Conservation (phyloP, 805 yeast species). For the Ogataea glucozyma region DNA sequence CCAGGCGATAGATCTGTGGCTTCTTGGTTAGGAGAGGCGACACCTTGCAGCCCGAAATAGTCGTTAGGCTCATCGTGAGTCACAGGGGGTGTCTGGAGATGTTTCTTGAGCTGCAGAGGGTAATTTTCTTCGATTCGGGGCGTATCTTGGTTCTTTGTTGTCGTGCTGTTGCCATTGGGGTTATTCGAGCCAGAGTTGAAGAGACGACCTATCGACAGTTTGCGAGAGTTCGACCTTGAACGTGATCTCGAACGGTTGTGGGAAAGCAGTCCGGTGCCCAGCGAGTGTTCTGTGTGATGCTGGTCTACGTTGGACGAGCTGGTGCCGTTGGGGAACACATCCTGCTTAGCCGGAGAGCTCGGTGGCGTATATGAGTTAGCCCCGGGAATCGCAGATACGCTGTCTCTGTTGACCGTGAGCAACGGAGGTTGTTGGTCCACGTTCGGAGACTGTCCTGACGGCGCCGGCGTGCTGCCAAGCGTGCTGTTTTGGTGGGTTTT, state of each 20-base stretch:
- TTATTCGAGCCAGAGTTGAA: constrained; percentile 20
- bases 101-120: constrained; percentile 11
- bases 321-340: constrained; percentile 11
- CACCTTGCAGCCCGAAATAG: constrained; percentile 13
- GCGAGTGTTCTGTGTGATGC: background rate
- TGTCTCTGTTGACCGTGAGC: background rate
- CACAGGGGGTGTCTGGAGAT: constrained; percentile 26
- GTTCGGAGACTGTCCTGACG: background rate
- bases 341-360: constrained; percentile 16
- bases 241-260: constrained; percentile 30
- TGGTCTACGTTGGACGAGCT: constrained; percentile 1
- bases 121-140: constrained; percentile 25
- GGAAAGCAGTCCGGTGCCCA: constrained; percentile 9
- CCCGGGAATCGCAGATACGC: background rate
- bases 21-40: background rate
- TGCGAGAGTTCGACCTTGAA: constrained; percentile 42
- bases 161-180: constrained; percentile 10
- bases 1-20: background rate
- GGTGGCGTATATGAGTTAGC: constrained; percentile 18
- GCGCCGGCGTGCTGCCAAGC: constrained; percentile 1
- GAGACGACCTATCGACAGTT: constrained; percentile 38
- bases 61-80: constrained; percentile 19
- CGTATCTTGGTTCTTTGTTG: constrained; percentile 18
- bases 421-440: too few relatives aligned
- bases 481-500: constrained; percentile 3